These are phyloP conservation scores for Wickerhamomyces queroliae DNA, from an alignment of 805 yeast genomes.

Conservation along the genomic window DNA sequence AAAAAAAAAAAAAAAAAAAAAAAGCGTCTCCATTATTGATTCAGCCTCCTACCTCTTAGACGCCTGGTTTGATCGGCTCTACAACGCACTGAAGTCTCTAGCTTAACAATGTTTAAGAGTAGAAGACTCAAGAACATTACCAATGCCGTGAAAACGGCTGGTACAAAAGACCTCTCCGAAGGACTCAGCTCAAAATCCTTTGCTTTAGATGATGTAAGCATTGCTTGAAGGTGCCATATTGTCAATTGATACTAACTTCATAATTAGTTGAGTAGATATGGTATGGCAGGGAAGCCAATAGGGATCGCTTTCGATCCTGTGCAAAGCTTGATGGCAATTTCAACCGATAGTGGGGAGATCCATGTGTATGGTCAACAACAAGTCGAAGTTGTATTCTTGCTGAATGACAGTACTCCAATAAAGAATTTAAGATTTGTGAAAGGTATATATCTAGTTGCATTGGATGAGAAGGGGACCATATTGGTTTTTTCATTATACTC, in stretches of 20 bases:
- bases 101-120: conserved; percentile 26
- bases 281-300: conserved; percentile 58
- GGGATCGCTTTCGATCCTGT: conserved; percentile 81
- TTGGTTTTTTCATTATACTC: conserved; percentile 66
- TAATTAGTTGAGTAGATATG: conserved; percentile 34
- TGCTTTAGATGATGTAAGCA: conserved; percentile 25
- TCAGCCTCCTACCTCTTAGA: too few relatives aligned
- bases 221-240: background rate
- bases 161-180: conserved; percentile 22
- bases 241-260: background rate
- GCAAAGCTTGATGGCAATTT: conserved; percentile 78
- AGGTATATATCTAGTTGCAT: conserved; percentile 74
- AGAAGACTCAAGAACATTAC: conserved; percentile 25
- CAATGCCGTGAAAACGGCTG: conserved; percentile 28
- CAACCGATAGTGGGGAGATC: conserved; percentile 64
- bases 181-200: conserved; percentile 26
- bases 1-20: too few relatives aligned
- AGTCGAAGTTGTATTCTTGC: conserved; percentile 61
- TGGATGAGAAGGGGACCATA: conserved; percentile 56
- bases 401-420: conserved; percentile 46
- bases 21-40: too few relatives aligned
- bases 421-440: conserved; percentile 60
- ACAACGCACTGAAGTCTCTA: background rate
- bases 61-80: too few relatives aligned
- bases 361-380: conserved; percentile 81